These are phyloP conservation scores for Guyanaporus albipodus DNA, from an alignment of 768 basidiomycete species.

Conservation along the genomic window DNA sequence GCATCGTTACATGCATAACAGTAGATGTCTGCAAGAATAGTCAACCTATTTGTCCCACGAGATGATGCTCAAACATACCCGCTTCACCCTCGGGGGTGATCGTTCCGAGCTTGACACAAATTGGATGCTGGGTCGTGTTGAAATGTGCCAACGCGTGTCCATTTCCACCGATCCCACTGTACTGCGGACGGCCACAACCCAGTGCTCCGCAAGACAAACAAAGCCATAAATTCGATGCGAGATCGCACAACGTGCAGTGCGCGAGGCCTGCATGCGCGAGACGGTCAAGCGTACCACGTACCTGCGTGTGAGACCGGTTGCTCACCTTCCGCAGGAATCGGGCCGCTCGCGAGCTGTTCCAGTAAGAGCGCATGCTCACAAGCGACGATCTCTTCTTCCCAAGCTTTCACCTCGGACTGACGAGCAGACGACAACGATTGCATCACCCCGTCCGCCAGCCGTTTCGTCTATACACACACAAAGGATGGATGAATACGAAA, in stretches of 20 bases:
- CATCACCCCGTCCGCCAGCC: slow-evolving; percentile 67
- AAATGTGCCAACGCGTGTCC: slow-evolving; percentile 86
- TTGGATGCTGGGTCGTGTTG: slow-evolving; percentile 63
- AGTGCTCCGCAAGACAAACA: slow-evolving; percentile 89
- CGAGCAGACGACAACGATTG: slow-evolving; percentile 82
- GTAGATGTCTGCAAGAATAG: slow-evolving; percentile 63
- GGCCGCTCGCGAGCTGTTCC: slow-evolving; percentile 37
- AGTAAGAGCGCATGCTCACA: slow-evolving; percentile 78
- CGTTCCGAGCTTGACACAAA: slow-evolving; percentile 92
- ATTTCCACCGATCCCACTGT: slow-evolving; percentile 78
- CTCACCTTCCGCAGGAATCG: slow-evolving; percentile 27
- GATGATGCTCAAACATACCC: slow-evolving; percentile 44
- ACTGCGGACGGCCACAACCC: slow-evolving; percentile 86
- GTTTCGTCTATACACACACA: slow-evolving; percentile 40
- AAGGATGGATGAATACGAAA: neutral
- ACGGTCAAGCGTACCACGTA: neutral
- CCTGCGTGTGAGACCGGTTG: neutral
- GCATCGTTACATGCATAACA: slow-evolving; percentile 91
- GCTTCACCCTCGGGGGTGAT: slow-evolving; percentile 93
- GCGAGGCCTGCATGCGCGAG: slow-evolving; percentile 56
- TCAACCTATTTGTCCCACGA: neutral
- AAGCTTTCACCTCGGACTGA: slow-evolving; percentile 92
- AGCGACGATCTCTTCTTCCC: slow-evolving; percentile 90
- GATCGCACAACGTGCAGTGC: slow-evolving; percentile 76
- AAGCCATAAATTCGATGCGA: slow-evolving; percentile 92